Conservation (phyloP, 345 rosid species). For the Theobroma cacao region DNA sequence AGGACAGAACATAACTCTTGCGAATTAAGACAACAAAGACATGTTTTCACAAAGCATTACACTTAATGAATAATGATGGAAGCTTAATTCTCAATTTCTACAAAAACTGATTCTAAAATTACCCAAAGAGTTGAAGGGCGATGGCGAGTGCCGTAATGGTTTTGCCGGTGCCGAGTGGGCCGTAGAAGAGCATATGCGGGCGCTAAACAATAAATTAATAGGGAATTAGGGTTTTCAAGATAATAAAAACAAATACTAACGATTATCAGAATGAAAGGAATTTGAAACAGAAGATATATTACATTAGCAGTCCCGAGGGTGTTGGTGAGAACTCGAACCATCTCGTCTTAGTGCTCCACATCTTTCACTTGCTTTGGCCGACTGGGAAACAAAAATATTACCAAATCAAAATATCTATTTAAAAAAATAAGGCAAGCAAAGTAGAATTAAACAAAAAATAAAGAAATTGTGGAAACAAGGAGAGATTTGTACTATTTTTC, state of each 20-base stretch:
- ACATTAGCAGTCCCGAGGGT: constrained; percentile 82
- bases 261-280: background rate
- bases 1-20: background rate
- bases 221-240: constrained; percentile 28
- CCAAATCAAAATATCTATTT: constrained; percentile 2
- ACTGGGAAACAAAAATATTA: constrained; percentile 30
- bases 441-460: background rate
- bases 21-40: too few species aligned
- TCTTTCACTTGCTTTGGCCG: constrained; percentile 93
- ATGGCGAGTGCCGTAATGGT: constrained; percentile 96
- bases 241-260: background rate
- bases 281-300: background rate
- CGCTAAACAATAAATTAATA: constrained; percentile 36
- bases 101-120: background rate
- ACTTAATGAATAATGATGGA: too few species aligned
- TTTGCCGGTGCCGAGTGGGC: constrained; percentile 96
- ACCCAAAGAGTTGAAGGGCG: constrained; percentile 93
- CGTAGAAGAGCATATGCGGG: constrained; percentile 97
- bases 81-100: background rate
- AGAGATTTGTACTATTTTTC: constrained; percentile 68
- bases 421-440: too few species aligned
- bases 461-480: background rate
- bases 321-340: constrained; percentile 94
- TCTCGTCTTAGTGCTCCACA: constrained; percentile 96
- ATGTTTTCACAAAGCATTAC: background rate